Evolutionary conservation across 495 filamentous ascomycete species (phyloP).

Genomic region (Daldinia bambusicola): DNA sequence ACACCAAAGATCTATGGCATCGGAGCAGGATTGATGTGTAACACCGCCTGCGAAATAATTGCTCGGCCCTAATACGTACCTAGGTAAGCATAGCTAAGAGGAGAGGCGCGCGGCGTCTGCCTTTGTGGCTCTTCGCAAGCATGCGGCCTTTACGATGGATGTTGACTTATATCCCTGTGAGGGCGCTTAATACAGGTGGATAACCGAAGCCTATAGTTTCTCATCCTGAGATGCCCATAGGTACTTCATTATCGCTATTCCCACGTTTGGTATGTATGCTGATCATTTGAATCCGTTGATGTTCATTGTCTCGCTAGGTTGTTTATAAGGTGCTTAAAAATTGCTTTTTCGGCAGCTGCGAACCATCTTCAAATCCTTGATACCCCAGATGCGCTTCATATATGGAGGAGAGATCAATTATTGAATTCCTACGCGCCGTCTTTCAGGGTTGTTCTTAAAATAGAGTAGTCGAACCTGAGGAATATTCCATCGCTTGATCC

Average conservation of each 20-base stretch:
- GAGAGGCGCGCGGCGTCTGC: conserved; percentile 6
- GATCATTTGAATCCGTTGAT: neutral
- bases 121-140: neutral
- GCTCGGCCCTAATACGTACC: conserved; percentile 36
- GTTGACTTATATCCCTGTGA: too few species aligned
- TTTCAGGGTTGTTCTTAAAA: conserved; percentile 16
- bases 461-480: conserved; percentile 14
- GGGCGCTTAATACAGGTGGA: neutral
- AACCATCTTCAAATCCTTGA: neutral
- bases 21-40: conserved; percentile 30
- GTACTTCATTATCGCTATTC: neutral
- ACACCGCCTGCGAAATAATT: conserved; percentile 4
- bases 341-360: conserved; percentile 2
- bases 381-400: neutral
- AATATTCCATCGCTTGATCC: conserved; percentile 26
- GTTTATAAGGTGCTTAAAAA: neutral
- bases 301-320: neutral
- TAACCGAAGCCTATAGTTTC: neutral
- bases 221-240: neutral
- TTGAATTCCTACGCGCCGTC: neutral
- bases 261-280: neutral
- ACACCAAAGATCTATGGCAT: conserved; percentile 28
- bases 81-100: conserved; percentile 5
- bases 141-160: too few species aligned
- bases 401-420: conserved; percentile 4